Evolutionary conservation across 768 basidiomycete species (phyloP), one percentile per base, ranked within the genome.

Genomic region (Mycena vulgaris): DNA sequence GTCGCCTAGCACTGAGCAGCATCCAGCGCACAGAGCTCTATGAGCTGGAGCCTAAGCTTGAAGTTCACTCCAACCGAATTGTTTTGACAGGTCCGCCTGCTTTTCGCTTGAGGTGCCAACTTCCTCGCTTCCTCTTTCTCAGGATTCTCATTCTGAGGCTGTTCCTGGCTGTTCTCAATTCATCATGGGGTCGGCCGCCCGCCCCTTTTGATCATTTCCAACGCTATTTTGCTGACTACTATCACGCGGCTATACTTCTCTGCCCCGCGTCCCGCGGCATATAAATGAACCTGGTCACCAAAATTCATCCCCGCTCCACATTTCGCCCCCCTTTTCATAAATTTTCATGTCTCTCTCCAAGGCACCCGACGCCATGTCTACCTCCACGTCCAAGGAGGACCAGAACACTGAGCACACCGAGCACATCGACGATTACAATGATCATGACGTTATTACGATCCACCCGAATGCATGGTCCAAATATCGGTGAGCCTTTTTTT

Each of bases 391-490:
- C 31, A 68, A 68, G 31, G 65, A 69, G 45, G 71, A 73, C n/a
- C 57, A 61, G 23, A 27, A 45, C 21, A 17, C 28, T n/a, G n/a
- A n/a, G n/a, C n/a, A n/a, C 53, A 57, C 30, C 9, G 68, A 57
- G 66, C 73, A 55, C 69, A 74, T 66, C 55, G 68, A 72, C n/a
- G 66, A 71, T 10, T 71, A 76, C 31, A 78, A 78, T 21, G 80
- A 78, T 25, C 80, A 81, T 17, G 79, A 81, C 65, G 33, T 3
- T 42, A 82, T 83, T 63, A 75, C 80, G 14, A 77, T 69, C 23
- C 80, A 84, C 73, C 88, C 87, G 16, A 90, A 90, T 75, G 74
- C 78, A 57, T 90, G 88, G 90, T 83, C 87, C n/a, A 84, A 74
- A 69, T 84, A 86, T 63, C 86, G 90, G 90, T 90, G 75, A 47